Conservation (phyloP, 768 basidiomycete species). For the Hysterangium stoloniferum region DNA sequence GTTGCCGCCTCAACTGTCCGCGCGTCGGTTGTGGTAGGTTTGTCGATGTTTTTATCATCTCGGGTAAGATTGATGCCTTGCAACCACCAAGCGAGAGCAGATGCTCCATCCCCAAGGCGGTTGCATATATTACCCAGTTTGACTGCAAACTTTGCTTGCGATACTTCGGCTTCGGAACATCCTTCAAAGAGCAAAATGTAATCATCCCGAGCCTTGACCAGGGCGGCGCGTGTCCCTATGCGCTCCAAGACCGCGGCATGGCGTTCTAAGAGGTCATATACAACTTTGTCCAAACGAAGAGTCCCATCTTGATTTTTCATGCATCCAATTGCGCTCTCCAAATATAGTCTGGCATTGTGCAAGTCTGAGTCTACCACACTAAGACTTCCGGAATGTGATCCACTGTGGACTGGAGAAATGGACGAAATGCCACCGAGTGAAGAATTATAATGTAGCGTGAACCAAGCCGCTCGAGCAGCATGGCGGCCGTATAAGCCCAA, state of each 20-base stretch:
- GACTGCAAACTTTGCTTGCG: conserved; percentile 42
- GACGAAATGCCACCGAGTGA: conserved; percentile 31
- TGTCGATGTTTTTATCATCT: not conserved
- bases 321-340: conserved; percentile 36
- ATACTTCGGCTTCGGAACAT: conserved; percentile 33
- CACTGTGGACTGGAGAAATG: conserved; percentile 28
- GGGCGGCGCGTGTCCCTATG: conserved; percentile 42
- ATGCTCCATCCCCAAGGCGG: conserved; percentile 42
- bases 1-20: not conserved
- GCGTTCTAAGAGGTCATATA: conserved; percentile 42
- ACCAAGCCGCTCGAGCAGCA: conserved; percentile 63
- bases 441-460: conserved; percentile 52
- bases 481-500: conserved; percentile 55
- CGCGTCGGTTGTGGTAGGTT: not conserved
- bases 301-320: conserved; percentile 28
- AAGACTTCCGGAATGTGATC: conserved; percentile 27
- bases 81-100: conserved; percentile 64
- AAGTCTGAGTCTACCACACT: conserved; percentile 48
- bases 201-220: conserved; percentile 46
- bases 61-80: conserved; percentile 41
- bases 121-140: conserved; percentile 63
- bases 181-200: conserved; percentile 34
- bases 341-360: conserved; percentile 44
- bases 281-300: conserved; percentile 42
- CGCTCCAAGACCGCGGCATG: conserved; percentile 54